A percentile compares a stretch with the other conserved stretches of the same genome.
Evolutionary conservation across 2,329 filamentous ascomycete genomes (phyloP).

Genomic region (Ustulina deusta): DNA sequence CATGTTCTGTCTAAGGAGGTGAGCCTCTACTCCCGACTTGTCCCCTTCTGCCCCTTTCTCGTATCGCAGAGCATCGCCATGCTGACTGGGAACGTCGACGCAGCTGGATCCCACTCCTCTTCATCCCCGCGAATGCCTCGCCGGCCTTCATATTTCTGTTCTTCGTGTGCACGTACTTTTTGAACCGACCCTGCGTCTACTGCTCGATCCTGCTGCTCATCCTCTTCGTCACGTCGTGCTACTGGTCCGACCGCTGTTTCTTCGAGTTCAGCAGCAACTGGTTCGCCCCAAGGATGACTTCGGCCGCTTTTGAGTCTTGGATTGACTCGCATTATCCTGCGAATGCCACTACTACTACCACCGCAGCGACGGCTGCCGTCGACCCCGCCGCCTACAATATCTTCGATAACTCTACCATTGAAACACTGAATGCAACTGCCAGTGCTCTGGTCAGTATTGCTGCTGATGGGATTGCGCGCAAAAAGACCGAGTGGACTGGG

Average conservation of each 20-base stretch:
- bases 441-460: constrained; percentile 75
- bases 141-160: constrained; percentile 88
- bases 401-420: constrained; percentile 63
- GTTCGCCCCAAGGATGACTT: constrained; percentile 81
- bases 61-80: constrained; percentile 11
- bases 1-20: constrained; percentile 75
- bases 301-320: constrained; percentile 77
- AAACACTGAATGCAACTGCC: constrained; percentile 76
- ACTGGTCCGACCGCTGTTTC: constrained; percentile 91
- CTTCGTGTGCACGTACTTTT: constrained; percentile 93
- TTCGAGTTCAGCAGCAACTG: constrained; percentile 93
- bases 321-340: constrained; percentile 53
- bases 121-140: constrained; percentile 87
- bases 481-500: constrained; percentile 76
- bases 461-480: constrained; percentile 69
- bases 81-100: constrained; percentile 13
- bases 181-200: constrained; percentile 97
- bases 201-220: constrained; percentile 96
- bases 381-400: constrained; percentile 45
- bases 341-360: constrained; percentile 44
- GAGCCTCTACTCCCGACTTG: constrained; percentile 34
- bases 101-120: constrained; percentile 88
- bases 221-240: constrained; percentile 90
- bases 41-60: constrained; percentile 13
- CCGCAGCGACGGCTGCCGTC: constrained; percentile 49